Evolutionary conservation across 2,329 filamentous ascomycete genomes (phyloP), one percentile per base, ranked within the genome.

Genomic region (Neocucurbitaria cava): DNA sequence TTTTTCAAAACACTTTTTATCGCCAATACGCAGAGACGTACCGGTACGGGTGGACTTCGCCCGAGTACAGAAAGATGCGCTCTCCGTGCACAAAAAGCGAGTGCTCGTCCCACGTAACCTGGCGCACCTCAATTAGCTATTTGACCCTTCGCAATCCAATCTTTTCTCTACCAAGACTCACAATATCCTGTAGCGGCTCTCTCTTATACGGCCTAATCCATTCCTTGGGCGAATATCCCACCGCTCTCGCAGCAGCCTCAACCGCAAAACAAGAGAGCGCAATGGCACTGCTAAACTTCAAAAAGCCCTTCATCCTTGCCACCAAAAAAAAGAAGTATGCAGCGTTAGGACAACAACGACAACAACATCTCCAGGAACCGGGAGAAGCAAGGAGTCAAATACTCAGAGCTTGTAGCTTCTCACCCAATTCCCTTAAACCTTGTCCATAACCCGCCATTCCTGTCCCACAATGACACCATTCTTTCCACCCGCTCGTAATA

Each of bases 21-120:
- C 4, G n/a, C 30, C 17, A 39, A 59, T 46, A 49, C 20, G 24
- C 11, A 23, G 13, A 4, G 36, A 56, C 65, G 18, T 74, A 81
- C 80, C 81, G 78, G 70, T 82, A 92, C 0, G 89, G 88, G 68
- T 93, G 89, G 3, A 92, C 83, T 69, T 93, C 90, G 35, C 87
- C 90, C 38, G 85, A 88, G 71, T 89, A 92, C 31, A 93, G 81
- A 69, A 91, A 85, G 40, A 90, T 78, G 9, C 89, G 83, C 67
- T 92, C 85, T 9, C 89, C 89, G 56, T 83, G 80, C 55, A 93
- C 82, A 59, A 88, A 88, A 3, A 93, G 77, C 0, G 89, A 90
- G 60, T 90, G 79, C 38, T 89, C 81, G 70, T 92, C 89, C 85
- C 88, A 92, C 41, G 87, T 90, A 18, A 90, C 82, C 77, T 78